Evolutionary conservation across 768 basidiomycete genomes (phyloP).

Genomic region (Xerocomellus chrysenteron): DNA sequence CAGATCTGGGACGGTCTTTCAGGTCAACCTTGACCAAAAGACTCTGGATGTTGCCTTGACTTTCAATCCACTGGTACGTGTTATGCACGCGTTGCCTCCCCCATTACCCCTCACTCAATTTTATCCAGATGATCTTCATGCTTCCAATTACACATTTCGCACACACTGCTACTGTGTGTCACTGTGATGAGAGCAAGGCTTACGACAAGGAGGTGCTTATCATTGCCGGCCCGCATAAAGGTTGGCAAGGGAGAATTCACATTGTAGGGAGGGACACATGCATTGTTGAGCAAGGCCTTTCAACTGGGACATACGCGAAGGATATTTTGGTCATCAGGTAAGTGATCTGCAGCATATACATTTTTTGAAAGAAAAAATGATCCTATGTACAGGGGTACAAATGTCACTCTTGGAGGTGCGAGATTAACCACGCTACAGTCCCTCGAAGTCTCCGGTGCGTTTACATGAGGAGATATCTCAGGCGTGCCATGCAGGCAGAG

Average conservation of each 20-base stretch:
- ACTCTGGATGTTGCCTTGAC: background rate
- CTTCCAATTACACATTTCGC: background rate
- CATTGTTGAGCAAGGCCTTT: too few species aligned
- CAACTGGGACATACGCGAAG: too few species aligned
- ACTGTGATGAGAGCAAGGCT: too few species aligned
- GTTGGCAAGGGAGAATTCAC: too few species aligned
- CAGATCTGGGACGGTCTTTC: background rate
- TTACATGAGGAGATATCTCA: background rate
- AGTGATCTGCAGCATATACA: too few species aligned
- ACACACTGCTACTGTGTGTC: background rate
- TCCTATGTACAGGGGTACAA: background rate
- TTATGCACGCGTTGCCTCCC: background rate
- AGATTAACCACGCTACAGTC: background rate
- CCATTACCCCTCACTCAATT: too few species aligned
- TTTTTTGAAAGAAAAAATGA: too few species aligned
- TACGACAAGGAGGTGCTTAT: too few species aligned
- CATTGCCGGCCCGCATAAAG: too few species aligned
- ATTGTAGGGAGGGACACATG: too few species aligned
- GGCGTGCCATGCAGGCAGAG: background rate
- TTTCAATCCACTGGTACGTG: background rate
- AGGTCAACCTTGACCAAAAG: background rate
- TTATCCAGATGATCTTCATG: background rate
- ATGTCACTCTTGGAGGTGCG: background rate
- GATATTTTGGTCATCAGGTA: too few species aligned
- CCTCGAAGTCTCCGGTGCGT: background rate